Evolutionary conservation across 169 alveolate species (phyloP), one percentile per base, ranked within the genome.

Genomic region (Haemoproteus tartakovskyi): DNA sequence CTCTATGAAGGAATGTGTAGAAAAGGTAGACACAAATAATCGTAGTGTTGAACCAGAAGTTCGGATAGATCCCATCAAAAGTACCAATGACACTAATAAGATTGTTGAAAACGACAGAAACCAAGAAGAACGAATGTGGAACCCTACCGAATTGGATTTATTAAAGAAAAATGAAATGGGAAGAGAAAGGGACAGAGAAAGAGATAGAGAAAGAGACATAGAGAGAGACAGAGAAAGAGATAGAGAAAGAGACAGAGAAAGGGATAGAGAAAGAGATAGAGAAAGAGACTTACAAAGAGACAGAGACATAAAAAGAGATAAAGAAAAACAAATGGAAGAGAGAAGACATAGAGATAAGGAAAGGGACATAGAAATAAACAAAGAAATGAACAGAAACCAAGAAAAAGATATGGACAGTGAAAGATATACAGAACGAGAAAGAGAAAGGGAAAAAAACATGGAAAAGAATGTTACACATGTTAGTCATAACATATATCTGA

Each of bases 401-500:
- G 11, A 1, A 8, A 24, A 0, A 1, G 6, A n/a, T n/a, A 12
- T 19, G 24, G 60, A 48, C 19, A 16, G 9, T 11, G 14, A 18
- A 22, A 26, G 37, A 14, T 9, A 26, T 0, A 21, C 22, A 8
- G 11, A 11, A 19, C 16, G 27, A 21, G 12, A 6, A 3, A 50
- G 12, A 24, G 0, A n/a, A 2, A 24, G 18, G 40, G 11, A 50
- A 19, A 50, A 50, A 40, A 37, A 48, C 9, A 50, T n/a, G 19
- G 38, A 63, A 22, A 62, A 48, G 14, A 46, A 11, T 8, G 18
- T 56, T 3, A 67, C 82, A 2, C 36, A 26, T 16, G 56, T 67
- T 33, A 67, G 82, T 27, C 82, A 60, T 30, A 67, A 47, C 12
- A 67, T 67, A 40, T 67, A 52, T 52, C 26, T 67, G 19, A 45